Evolutionary conservation across 352 stramenopile genomes (phyloP).

Genomic region (Pythium periplocum): DNA sequence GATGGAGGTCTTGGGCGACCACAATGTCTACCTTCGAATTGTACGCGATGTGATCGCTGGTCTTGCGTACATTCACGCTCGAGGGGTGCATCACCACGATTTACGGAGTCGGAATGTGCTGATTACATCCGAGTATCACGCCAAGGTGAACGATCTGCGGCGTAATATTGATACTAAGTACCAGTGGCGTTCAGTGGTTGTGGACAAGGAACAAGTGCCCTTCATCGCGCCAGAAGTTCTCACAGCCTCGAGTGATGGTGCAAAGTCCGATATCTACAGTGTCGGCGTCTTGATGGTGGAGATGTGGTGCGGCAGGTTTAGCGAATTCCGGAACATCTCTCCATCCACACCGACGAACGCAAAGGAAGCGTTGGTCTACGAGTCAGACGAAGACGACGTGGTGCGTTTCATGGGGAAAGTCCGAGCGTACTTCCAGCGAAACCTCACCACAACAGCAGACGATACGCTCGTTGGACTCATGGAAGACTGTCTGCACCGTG

Average conservation of each 20-base stretch:
- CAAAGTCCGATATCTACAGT: constrained; percentile 46
- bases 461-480: constrained; percentile 44
- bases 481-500: constrained; percentile 51
- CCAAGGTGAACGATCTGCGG: constrained; percentile 58
- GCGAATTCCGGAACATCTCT: no score
- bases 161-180: constrained; percentile 31
- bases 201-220: constrained; percentile 22
- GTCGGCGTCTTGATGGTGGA: constrained; percentile 50
- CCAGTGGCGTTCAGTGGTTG: constrained; percentile 12
- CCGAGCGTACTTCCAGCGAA: no score
- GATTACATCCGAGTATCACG: constrained; percentile 40
- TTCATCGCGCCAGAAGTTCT: constrained; percentile 45
- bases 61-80: constrained; percentile 48
- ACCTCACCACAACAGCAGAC: no score
- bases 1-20: constrained; percentile 24
- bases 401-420: no score
- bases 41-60: constrained; percentile 49
- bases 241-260: constrained; percentile 22
- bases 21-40: constrained; percentile 39
- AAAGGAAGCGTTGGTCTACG: no score
- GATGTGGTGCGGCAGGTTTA: constrained; percentile 37
- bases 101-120: constrained; percentile 69
- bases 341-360: no score
- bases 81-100: constrained; percentile 48
- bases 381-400: no score